Base-by-base conservation (phyloP, 768 basidiomycete genomes). In the Cubamyces sp. region DNA sequence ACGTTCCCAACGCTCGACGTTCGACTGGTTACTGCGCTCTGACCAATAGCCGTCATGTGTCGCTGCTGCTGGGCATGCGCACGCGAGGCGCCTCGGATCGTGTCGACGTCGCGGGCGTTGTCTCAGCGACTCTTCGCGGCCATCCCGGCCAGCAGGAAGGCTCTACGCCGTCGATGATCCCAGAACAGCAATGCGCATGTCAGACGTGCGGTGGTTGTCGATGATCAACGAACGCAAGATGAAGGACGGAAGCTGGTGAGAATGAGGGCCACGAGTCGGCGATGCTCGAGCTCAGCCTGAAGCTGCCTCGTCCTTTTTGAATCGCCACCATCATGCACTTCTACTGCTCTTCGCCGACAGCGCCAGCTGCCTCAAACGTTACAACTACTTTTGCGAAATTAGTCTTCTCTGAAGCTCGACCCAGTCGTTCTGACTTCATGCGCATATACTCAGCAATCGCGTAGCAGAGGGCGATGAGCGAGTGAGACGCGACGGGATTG, bases 401-500 rank as follows among this genome's bases (percentile, higher is more conserved):
- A 9, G 34, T 11, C 34, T 34, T 34, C 34, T 34, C 34, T 11
- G 9, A 9, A 34, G 34, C 34, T 9, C 34, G 11, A 34, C 34
- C 9, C 34, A 34, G 11, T 34, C 34, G 6, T n/a, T n/a, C n/a
- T n/a, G n/a, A n/a, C n/a, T 34, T 9, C 5, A 11, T 34, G 34
- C 9, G 34, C 34, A 34, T 43, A 43, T 19, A 18, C 42, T n/a
- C 19, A 43, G 42, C 42, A 12, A 9, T 43, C 42, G 5, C 16
- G 16, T 18, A 16, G 42, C 16, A 16, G 25, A 49, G 23, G 15
- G 25, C 23, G 25, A 16, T 23, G 25, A 49, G 16, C n/a, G 19
- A 12, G 14, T 56, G 55, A 56, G 23, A 56, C 55, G 21, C 46
- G 19, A 7, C 43, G 37, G 55, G 55, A 56, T 46, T 56, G 45